Conservation (phyloP, 768 basidiomycete species). For the Macrolepiota dolichaula region DNA sequence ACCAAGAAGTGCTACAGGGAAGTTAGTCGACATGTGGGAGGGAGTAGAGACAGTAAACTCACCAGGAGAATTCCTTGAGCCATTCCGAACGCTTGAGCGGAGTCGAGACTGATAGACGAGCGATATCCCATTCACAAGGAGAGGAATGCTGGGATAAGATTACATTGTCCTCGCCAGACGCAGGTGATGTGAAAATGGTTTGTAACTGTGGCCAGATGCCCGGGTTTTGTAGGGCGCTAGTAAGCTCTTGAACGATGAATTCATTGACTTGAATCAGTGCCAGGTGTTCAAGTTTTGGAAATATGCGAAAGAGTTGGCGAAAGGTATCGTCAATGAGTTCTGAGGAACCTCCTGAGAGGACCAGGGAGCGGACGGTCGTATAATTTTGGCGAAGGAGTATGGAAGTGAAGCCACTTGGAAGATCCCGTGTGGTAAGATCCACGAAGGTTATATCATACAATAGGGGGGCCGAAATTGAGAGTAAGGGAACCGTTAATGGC, state of each 20-base stretch:
- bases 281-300: neutral
- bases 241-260: neutral
- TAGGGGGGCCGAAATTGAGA: conserved; percentile 19
- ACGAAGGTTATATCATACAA: conserved; percentile 1
- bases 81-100: neutral
- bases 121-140: neutral
- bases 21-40: neutral
- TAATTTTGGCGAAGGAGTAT: neutral
- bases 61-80: neutral
- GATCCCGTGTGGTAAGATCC: neutral
- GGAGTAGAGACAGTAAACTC: neutral
- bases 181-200: neutral
- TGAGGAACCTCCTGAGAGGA: neutral
- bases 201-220: neutral
- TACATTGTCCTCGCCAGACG: neutral
- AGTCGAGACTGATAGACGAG: neutral
- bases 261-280: neutral
- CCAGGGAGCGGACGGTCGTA: neutral
- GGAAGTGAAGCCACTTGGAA: neutral
- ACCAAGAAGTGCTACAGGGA: neutral
- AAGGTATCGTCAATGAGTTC: neutral
- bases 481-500: conserved; percentile 20
- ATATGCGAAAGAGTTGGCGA: neutral
- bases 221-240: neutral
- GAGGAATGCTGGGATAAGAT: neutral